phyloP scores from a whole-genome alignment of 2,329 filamentous ascomycete species.

The Phoma sp. region DNA sequence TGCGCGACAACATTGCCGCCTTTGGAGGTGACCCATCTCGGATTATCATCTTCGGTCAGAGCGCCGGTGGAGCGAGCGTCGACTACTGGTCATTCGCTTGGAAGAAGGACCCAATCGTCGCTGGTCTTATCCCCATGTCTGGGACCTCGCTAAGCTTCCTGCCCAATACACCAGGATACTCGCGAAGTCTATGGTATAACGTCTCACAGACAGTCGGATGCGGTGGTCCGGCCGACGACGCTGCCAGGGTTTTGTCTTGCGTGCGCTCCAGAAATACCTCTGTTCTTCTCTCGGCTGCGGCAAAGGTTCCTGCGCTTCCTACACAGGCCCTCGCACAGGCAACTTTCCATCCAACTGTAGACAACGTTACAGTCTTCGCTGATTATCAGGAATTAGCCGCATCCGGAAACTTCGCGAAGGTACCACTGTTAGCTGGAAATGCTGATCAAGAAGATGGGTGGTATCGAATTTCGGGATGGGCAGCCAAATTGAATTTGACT shows the following conservation, averaged over 20 bases:
- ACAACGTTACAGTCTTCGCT: slow-evolving; percentile 38
- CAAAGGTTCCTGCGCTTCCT: slow-evolving; percentile 33
- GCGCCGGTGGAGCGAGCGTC: slow-evolving; percentile 48
- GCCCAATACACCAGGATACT: slow-evolving; percentile 33
- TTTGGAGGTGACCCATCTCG: slow-evolving; percentile 50
- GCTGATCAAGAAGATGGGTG: slow-evolving; percentile 34
- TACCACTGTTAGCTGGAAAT: slow-evolving; percentile 33
- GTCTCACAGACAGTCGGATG: slow-evolving; percentile 49
- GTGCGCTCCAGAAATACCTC: slow-evolving; percentile 40
- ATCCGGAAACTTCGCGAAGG: slow-evolving; percentile 31
- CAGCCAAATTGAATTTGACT: slow-evolving; percentile 27
- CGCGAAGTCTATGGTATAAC: slow-evolving; percentile 41
- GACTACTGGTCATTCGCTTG: slow-evolving; percentile 60
- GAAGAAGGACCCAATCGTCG: slow-evolving; percentile 55
- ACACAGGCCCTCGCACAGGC: slow-evolving; percentile 31
- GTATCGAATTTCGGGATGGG: slow-evolving; percentile 36
- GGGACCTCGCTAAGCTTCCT: slow-evolving; percentile 51
- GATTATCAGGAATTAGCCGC: slow-evolving; percentile 34
- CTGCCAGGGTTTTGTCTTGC: slow-evolving; percentile 42
- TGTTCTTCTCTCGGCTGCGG: slow-evolving; percentile 32
- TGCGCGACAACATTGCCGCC: slow-evolving; percentile 48
- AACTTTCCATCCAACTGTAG: slow-evolving; percentile 40
- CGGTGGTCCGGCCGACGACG: slow-evolving; percentile 28
- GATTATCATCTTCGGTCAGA: slow-evolving; percentile 50
- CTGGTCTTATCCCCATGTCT: slow-evolving; percentile 56